Base-by-base conservation (phyloP, 1,284 basidiomycete species). In the Fistulinella cinereoalba region DNA sequence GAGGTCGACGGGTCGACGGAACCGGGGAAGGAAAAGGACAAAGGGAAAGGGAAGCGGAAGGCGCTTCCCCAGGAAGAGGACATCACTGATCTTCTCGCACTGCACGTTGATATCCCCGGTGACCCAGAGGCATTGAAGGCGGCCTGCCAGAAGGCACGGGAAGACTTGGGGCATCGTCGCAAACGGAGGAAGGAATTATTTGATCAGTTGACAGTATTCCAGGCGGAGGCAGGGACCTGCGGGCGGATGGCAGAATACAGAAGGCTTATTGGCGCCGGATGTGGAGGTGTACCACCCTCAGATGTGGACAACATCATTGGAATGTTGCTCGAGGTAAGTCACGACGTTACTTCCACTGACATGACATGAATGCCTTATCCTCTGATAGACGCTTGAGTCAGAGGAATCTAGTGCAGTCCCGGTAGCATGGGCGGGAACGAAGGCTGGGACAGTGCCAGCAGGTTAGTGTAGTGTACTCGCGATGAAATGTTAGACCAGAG, bases 201-300 rank as follows among this genome's bases (percentile, higher is more conserved):
- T 56, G 83, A 85, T 37, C 78, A 83, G 52, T 71, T 90, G 53
- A 88, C 89, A 24, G 80, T 76, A 44, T 85, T 87, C 62, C 90
- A 92, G 64, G 86, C 90, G 16, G 91, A 93, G 68, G 84, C 89
- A 12, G 93, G 93, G 6, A 96, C 92, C 1, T 83, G 86, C 24
- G 90, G 89, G 19, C 78, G 85, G 51, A 93, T 97, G 81, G 77
- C 81, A 2, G 88, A 94, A 55, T 97, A 97, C 65, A 75, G 92
- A 54, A 76, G 85, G 51, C 68, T 97, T 44, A 92, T 97, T 57
- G 85, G 87, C 16, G 83, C 91, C 11, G 92, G 90, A 0, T 93
- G 91, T 67, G 89, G 90, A n/a, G 91, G 90, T 0, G 78, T 95
- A n/a, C 79, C 85, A 1, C 77, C 85, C 2, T 75, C 82, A 23